Evolutionary conservation across 2,329 filamentous ascomycete genomes (phyloP).

Genomic region (Fusarium sp.): DNA sequence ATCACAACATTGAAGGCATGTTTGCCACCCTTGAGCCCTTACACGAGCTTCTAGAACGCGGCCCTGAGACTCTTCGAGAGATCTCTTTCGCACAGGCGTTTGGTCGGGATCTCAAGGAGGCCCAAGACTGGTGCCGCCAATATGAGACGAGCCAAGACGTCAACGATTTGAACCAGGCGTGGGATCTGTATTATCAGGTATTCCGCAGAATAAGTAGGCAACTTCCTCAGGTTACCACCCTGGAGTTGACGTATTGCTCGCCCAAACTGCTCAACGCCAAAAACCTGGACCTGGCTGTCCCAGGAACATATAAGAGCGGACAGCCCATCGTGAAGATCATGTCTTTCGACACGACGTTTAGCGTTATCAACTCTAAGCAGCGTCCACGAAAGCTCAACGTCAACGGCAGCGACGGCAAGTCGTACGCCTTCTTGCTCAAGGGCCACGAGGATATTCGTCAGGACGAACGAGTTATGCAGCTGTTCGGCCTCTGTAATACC

Average conservation of each 20-base stretch:
- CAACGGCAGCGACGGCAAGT: slow-evolving; percentile 87
- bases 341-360: slow-evolving; percentile 90
- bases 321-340: slow-evolving; percentile 84
- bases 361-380: slow-evolving; percentile 97
- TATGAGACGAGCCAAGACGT: slow-evolving; percentile 91
- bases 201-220: slow-evolving; percentile 96
- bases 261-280: slow-evolving; percentile 89
- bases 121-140: slow-evolving; percentile 93
- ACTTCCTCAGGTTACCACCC: slow-evolving; percentile 88
- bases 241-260: slow-evolving; percentile 97
- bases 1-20: slow-evolving; percentile 98
- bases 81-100: slow-evolving; percentile 99
- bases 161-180: slow-evolving; percentile 96
- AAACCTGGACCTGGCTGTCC: slow-evolving; percentile 93
- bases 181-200: slow-evolving; percentile 99
- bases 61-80: slow-evolving; percentile 92
- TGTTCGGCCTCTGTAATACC: slow-evolving; percentile 98
- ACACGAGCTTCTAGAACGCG: slow-evolving; percentile 90
- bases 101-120: slow-evolving; percentile 93
- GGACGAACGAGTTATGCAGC: slow-evolving; percentile 99
- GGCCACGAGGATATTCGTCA: slow-evolving; percentile 99
- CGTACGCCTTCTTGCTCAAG: slow-evolving; percentile 92
- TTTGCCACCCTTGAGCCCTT: slow-evolving; percentile 90
- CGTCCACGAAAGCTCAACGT: slow-evolving; percentile 90
- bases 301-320: slow-evolving; percentile 89